Percentiles rank a stretch among this genome's conserved stretches.
Evolutionary conservation across 75 land plant species (phyloP).

Genomic region (Pinus taeda): DNA sequence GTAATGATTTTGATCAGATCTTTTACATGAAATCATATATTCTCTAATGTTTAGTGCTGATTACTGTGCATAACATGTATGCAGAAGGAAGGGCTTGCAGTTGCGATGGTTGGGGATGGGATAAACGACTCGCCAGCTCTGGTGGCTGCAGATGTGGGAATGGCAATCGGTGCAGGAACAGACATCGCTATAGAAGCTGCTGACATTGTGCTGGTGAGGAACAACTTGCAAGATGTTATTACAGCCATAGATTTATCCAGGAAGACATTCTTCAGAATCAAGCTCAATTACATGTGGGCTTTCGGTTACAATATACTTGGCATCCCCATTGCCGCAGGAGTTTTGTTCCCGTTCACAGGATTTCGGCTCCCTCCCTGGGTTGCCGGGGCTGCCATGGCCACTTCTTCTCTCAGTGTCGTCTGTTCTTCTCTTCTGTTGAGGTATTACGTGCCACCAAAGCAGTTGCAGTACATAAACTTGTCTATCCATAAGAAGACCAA

Average conservation of each 20-base stretch:
- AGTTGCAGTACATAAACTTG: no score
- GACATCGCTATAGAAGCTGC: constrained; percentile 63
- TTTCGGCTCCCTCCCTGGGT: constrained; percentile 52
- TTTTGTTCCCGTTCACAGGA: constrained; percentile 36
- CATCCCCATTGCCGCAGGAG: constrained; percentile 55
- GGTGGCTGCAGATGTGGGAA: constrained; percentile 54
- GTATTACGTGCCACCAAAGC: constrained; percentile 28
- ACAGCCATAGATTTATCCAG: constrained; percentile 49
- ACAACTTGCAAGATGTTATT: constrained; percentile 47
- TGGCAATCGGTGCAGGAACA: constrained; percentile 61
- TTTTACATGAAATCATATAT: not conserved
- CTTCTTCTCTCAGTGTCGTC: constrained; percentile 52
- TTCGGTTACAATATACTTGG: constrained; percentile 57
- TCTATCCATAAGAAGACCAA: no score
- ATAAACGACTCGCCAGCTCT: constrained; percentile 60
- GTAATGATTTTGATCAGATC: no score
- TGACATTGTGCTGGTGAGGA: constrained; percentile 54
- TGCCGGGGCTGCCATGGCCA: constrained; percentile 58
- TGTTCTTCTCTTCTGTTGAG: constrained; percentile 45
- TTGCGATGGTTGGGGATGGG: constrained; percentile 63
- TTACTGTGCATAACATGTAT: not conserved
- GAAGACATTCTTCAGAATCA: constrained; percentile 42
- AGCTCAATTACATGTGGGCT: constrained; percentile 48
- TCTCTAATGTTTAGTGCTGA: no score
- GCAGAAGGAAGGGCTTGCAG: constrained; percentile 26